Evolutionary conservation across 257 asterid species (phyloP).

Genomic region (Apocynum venetum): DNA sequence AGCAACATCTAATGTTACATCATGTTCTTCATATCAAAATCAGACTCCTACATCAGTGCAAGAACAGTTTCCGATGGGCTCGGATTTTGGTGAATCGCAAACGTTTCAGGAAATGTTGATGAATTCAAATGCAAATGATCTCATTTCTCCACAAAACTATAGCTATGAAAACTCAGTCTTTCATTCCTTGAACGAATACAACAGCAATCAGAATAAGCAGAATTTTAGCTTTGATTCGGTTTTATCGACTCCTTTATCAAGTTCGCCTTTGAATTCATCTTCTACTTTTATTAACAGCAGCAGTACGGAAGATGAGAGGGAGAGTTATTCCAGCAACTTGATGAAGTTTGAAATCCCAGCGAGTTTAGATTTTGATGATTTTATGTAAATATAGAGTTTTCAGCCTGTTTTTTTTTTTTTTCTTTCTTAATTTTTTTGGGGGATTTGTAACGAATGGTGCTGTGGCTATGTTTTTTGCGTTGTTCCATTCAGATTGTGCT

Average conservation of each 20-base stretch:
- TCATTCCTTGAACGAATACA: slow-evolving; percentile 3
- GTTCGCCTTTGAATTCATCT: slow-evolving; percentile 29
- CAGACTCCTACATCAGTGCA: slow-evolving; percentile 26
- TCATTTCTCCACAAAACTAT: slow-evolving; percentile 21
- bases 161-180: slow-evolving; percentile 22
- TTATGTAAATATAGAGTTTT: slow-evolving; percentile 23
- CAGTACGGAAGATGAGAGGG: slow-evolving; percentile 39
- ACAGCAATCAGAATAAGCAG: slow-evolving; percentile 19
- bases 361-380: slow-evolving; percentile 34
- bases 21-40: slow-evolving; percentile 25
- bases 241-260: slow-evolving; percentile 34
- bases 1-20: slow-evolving; percentile 15
- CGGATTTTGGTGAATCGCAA: slow-evolving; percentile 15
- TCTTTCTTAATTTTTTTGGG: background rate
- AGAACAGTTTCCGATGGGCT: slow-evolving; percentile 29
- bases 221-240: slow-evolving; percentile 30
- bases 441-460: slow-evolving; percentile 10
- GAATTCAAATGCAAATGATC: slow-evolving; percentile 21
- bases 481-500: slow-evolving; percentile 14
- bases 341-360: slow-evolving; percentile 46
- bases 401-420: background rate
- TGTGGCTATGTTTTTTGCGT: background rate
- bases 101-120: slow-evolving; percentile 30
- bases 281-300: slow-evolving; percentile 17
- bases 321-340: slow-evolving; percentile 35